Evolutionary conservation across 1,284 basidiomycete genomes (phyloP), one percentile per base, ranked within the genome.

Genomic region (Hemileia vastatrix): DNA sequence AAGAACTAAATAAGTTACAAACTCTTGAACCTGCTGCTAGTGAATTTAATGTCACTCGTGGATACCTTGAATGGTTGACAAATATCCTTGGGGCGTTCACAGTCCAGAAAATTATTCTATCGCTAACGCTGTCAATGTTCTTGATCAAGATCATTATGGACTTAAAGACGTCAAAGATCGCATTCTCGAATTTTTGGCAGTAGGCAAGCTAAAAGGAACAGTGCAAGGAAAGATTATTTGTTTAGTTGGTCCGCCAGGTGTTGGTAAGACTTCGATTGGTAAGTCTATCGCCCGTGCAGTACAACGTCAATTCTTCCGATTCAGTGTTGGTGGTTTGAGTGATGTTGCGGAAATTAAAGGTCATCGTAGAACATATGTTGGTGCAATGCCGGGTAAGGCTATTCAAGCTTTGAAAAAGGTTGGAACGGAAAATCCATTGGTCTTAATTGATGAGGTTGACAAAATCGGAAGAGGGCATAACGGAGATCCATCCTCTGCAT

Each of bases 331-430:
- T 69, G 93, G 95, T 24, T 78, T 99, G 71, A 92, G 90, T 62
- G 94, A 98, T 74, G 93, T 97, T 0, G 95, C 94, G 59, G 95
- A 98, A 81, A 97, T 99, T 77, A 98, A 98, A 79, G 95, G 95
- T 2, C 94, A 99, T 76, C 80, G 95, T 70, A 80, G 95, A 73
- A 99, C 94, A 18, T 98, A 97, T 74, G 92, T 96, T 63, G 93
- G 88, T 54, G 91, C 92, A 0, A 84, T 98, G 70, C 94, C 94
- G 0, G 93, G 94, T 55, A 98, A 98, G 81, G 93, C 96, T 62
- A 94, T 97, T 62, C 93, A 97, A 77, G 94, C 94, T 1, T 78
- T 98, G 65, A 97, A 96, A 79, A 87, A 94, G 66, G 92, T 97
- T 13, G 90, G 90, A 33, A 94, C 90, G 3, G 93, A 96, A 79